Evolutionary conservation across 371 early-diverging fungal genomes (phyloP), one percentile per base, ranked within the genome.

Genomic region (Circinella minor): DNA sequence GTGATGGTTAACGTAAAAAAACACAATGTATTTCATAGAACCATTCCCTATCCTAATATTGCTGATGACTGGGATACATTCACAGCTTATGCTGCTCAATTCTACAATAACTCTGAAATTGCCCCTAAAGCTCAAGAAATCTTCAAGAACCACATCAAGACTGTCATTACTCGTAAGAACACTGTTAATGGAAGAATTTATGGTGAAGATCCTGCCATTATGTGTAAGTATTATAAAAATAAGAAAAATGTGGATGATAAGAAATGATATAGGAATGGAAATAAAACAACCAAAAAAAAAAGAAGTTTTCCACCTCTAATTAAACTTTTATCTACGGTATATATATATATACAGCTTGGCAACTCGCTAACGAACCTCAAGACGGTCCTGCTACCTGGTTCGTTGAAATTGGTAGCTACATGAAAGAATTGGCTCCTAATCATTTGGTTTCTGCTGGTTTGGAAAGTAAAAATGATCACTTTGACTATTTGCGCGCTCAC

Each of bases 401-500:
- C 63, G 69, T 77, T 27, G 77, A 75, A 3, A 79, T 79, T 60
- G 75, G 89, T 9, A 37, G 51, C 4, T 85, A 70, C 62, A 89
- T 89, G 57, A 87, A 86, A 64, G 57, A 77, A 55, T 69, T 78
- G 7, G 81, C 81, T 34, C 79, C 81, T 11, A 69, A 81, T 55
- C 89, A 89, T 46, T 71, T 89, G 68, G 82, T 88, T 10, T 77
- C 88, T 34, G 72, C 81, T 61, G 89, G 89, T 18, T 73, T 81
- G 14, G 89, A 89, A 77, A 76, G 80, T 37, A 87, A 83, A 57
- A 39, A 77, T 48, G 88, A 86, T 18, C 55, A 73, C 37, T 70
- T 47, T 7, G 85, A 84, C 67, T 89, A 89, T 65, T 51, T 74
- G 36, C 77, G 80, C 70, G 83, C 80, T 15, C 87, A 88, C 61